Base-by-base conservation (phyloP, 2,329 filamentous ascomycete genomes). In the Zelopaecilomyces penicillatus region DNA sequence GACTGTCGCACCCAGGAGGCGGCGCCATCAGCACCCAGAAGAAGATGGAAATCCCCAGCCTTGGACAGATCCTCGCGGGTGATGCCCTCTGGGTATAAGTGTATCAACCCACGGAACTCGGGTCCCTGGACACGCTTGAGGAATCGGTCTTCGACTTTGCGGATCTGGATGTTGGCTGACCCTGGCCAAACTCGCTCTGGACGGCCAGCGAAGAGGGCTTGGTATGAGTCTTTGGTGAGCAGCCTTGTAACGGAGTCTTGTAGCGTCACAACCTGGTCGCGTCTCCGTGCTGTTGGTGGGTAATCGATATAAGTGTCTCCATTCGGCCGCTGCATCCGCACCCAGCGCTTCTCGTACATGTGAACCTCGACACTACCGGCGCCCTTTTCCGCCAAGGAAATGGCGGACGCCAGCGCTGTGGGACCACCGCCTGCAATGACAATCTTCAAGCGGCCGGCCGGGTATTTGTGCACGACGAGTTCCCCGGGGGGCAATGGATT, bases 131-230 rank as follows among this genome's bases (percentile, higher is more conserved):
- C 61, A 5, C 61, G 56, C 32, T 52, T 53, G n/a, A 65, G 57
- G 19, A 65, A 54, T 5, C 61, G 51, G 36, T 65, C 62, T 35
- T 65, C 62, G n/a, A 65, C 60, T 52, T 65, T 65, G 37, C 62
- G 60, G 42, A 65, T 65, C 46, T 65, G 62, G 26, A 65, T 61
- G 41, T 65, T 65, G 19, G 60, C 60, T 6, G 61, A 64, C 0
- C 57, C 60, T 4, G 63, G 63, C 63, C 62, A 65, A 0, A 65
- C 63, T 1, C 52, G 48, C 44, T 65, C 63, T 1, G 62, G 60
- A 3, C 58, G 52, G 1, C 58, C 60, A 2, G 55, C 54, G 38
- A 63, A 63, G 19, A 65, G 53, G 0, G 60, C 61, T 6, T 60
- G 48, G 9, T 46, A 57, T 3, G 60, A 57, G 3, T 35, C 45